Base-by-base conservation (phyloP, 2,329 filamentous ascomycete genomes). In the Botrytis cinerea region DNA sequence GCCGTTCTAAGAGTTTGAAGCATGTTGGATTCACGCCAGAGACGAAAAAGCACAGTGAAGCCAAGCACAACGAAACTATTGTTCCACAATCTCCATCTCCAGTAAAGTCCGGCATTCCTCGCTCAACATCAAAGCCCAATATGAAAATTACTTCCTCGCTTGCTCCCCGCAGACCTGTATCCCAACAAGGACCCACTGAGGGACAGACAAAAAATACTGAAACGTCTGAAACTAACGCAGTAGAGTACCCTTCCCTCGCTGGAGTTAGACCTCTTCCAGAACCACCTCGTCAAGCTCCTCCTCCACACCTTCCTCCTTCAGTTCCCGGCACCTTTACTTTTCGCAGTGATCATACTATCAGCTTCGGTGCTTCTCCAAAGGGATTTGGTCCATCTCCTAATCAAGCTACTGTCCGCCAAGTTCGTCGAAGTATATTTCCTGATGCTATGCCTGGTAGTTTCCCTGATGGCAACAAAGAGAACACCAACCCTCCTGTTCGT, bases 11-110 rank as follows among this genome's bases (percentile, higher is more conserved):
- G 81, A 80, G 85, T 54, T 81, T 83, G 28, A 97, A 97, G 84
- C 91, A 89, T 73, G 93, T 97, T 51, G 90, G 92, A 69, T 97
- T 97, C 79, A 94, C 92, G 0, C 91, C 91, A 0, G 90, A 89
- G 75, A 90, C 91, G 10, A 76, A 75, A 51, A 87, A 93, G 75
- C 83, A 83, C 28, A 82, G 83, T 14, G 81, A 82, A 40, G 32
- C 71, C 18, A 60, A 93, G 75, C 83, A 83, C 32, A 82, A 83
- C 18, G 81, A 82, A 32, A 22, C 71, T 20, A 60, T 28, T 38
- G 59, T 71, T 57, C 85, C 87, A 74, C 83, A 85, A 73, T 88
- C 88, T 2, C 89, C 89, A 12, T 89, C 89, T 4, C 87, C 88
- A 6, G 79, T 87, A 76, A 89, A 89, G 78, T 84, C 84, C 9